Evolutionary conservation across 2,329 filamentous ascomycete genomes (phyloP).

Genomic region (Monascus ruber): DNA sequence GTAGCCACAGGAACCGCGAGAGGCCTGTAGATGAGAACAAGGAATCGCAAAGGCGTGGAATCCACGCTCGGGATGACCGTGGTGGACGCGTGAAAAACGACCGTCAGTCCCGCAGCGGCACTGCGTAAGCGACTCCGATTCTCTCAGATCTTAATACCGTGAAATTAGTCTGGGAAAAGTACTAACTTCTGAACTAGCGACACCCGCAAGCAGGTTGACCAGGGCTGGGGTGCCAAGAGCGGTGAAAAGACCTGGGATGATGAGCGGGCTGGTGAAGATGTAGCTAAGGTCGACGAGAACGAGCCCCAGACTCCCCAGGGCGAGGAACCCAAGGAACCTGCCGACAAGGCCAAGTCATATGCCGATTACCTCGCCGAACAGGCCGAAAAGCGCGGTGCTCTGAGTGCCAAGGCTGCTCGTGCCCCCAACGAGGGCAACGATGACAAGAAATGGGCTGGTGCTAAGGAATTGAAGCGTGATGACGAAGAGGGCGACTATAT

Average conservation of each 20-base stretch:
- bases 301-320: slow-evolving; percentile 46
- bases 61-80: slow-evolving; percentile 50
- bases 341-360: slow-evolving; percentile 86
- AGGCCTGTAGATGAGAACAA: slow-evolving; percentile 63
- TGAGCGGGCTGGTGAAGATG: slow-evolving; percentile 80
- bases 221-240: slow-evolving; percentile 77
- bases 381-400: slow-evolving; percentile 56
- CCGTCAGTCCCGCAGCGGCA: slow-evolving; percentile 51
- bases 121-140: slow-evolving; percentile 39
- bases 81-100: slow-evolving; percentile 45
- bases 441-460: slow-evolving; percentile 88
- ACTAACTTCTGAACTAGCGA: slow-evolving; percentile 16
- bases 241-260: slow-evolving; percentile 79
- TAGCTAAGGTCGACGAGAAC: slow-evolving; percentile 75
- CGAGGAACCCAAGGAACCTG: slow-evolving; percentile 45
- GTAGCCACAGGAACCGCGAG: slow-evolving; percentile 68
- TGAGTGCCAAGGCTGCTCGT: slow-evolving; percentile 60
- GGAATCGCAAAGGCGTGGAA: slow-evolving; percentile 33
- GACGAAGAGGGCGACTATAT: slow-evolving; percentile 63
- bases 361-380: slow-evolving; percentile 72
- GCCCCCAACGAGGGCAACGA: slow-evolving; percentile 87
- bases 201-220: slow-evolving; percentile 47
- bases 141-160: not conserved
- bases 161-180: not conserved
- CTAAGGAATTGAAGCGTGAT: slow-evolving; percentile 52